Percentiles rank a stretch among this genome's conserved stretches.
phyloP scores from a whole-genome alignment of 2,329 filamentous ascomycete species.

The Paraconiothyrium brasiliense region DNA sequence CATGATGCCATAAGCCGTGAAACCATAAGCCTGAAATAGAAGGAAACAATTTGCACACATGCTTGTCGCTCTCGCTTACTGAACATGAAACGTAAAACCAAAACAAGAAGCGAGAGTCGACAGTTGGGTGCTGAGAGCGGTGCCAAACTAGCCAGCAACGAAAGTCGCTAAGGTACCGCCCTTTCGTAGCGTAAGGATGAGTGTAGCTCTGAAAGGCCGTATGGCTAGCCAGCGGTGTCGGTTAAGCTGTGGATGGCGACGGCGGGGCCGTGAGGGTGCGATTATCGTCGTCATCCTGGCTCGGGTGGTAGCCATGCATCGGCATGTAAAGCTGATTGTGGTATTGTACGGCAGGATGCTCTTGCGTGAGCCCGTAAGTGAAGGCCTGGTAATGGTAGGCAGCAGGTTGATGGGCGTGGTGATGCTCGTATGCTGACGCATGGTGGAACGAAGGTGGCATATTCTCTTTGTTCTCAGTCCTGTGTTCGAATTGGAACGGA shows the following conservation, averaged over 20 bases:
- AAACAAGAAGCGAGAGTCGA: constrained; percentile 33
- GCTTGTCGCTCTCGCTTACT: constrained; percentile 25
- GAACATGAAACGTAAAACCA: constrained; percentile 27
- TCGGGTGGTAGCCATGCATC: constrained; percentile 31
- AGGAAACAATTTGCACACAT: constrained; percentile 19
- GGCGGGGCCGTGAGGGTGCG: constrained; percentile 49
- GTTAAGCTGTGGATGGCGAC: constrained; percentile 43
- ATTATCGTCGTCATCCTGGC: constrained; percentile 42
- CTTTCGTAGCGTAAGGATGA: background rate
- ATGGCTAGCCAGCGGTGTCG: background rate
- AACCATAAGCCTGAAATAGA: constrained; percentile 15
- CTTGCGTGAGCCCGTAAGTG: constrained; percentile 39
- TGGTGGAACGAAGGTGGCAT: constrained; percentile 34
- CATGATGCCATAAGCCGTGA: constrained; percentile 13
- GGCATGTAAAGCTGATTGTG: constrained; percentile 34
- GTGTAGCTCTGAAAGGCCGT: constrained; percentile 7
- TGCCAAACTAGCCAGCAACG: constrained; percentile 4
- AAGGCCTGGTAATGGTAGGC: constrained; percentile 41
- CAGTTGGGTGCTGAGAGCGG: constrained; percentile 17
- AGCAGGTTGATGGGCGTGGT: constrained; percentile 33
- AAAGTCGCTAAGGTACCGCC: background rate
- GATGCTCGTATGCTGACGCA: constrained; percentile 35
- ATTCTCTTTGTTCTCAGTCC: constrained; percentile 50
- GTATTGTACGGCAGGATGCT: constrained; percentile 40
- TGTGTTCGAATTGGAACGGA: constrained; percentile 43